Base-by-base conservation (phyloP, 2,329 filamentous ascomycete genomes). In the Fusarium duplospermum region DNA sequence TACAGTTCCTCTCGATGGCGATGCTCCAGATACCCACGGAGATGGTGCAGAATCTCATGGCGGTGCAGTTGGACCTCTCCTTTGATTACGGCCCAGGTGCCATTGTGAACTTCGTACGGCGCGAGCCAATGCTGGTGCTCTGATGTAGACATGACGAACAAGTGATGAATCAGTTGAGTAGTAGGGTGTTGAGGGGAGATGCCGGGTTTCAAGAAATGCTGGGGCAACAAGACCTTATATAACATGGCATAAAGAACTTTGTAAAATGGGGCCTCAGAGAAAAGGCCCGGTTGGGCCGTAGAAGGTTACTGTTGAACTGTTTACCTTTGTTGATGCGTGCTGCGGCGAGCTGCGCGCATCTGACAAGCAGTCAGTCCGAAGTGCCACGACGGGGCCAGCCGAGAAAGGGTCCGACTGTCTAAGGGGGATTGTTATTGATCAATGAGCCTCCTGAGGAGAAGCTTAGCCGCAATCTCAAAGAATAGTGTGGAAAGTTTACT, bases 1-100 rank as follows among this genome's bases (percentile, higher is more conserved):
- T 29, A 63, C 18, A 62, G 11, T 11, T 38, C 4, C 35, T 36
- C 4, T 13, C 35, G 35, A 36, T 68, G 42, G 13, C 9, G 6
- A 1, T 59, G 4, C 20, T 68, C 61, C 2, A 60, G 31, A 40
- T 7, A 6, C 11, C 54, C 62, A 18, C 35, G 62, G 10, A 68
- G 7, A 24, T 60, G n/a, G 36, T 68, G 54, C 9, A 64, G 35
- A 40, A 65, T 59, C 40, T 64, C 66, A 11, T 64, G 27, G 29
- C 20, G 22, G 11, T 38, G 5, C 2, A 67, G 52, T 3, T 52
- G 38, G 1, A 33, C 40, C 22, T 62, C 45, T 9, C 14, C 16
- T 6, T 1, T 1, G 2, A 52, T 3, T 3, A 38, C 36, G 13
- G 38, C 52, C 2, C 7, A 0, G 11, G 40, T 4, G 8, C 60